Percentiles rank a stretch among this genome's conserved stretches.
phyloP scores from a whole-genome alignment of 345 rosid genomes.

The Eucalyptus rudis region DNA sequence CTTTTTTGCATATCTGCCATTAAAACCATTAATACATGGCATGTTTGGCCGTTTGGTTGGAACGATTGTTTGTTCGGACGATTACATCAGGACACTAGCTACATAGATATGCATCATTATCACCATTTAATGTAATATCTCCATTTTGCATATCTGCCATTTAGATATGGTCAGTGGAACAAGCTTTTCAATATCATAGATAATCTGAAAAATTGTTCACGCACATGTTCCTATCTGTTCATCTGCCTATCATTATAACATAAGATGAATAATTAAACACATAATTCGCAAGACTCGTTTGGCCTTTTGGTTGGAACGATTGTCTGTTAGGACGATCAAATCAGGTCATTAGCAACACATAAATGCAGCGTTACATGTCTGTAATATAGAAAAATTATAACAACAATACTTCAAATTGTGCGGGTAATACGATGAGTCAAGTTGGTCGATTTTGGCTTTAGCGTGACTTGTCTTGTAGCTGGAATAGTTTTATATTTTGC shows the following conservation, averaged over 20 bases:
- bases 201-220: background rate
- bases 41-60: no score
- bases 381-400: accelerated
- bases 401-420: background rate
- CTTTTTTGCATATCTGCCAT: background rate
- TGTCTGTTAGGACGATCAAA: background rate
- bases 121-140: background rate
- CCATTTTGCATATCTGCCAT: background rate
- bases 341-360: background rate
- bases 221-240: background rate
- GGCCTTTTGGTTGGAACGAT: background rate
- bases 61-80: no score
- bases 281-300: background rate
- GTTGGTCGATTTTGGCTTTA: no score
- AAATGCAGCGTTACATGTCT: background rate
- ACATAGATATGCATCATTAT: accelerated
- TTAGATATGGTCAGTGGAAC: background rate
- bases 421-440: background rate
- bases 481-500: background rate
- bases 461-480: background rate
- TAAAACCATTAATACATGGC: no score
- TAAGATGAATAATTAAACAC: background rate
- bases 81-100: accelerated
- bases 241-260: background rate
- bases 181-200: background rate